These are phyloP conservation scores for Petasospora fabianii DNA, from an alignment of 1,139 yeast species.

Conservation along the genomic window DNA sequence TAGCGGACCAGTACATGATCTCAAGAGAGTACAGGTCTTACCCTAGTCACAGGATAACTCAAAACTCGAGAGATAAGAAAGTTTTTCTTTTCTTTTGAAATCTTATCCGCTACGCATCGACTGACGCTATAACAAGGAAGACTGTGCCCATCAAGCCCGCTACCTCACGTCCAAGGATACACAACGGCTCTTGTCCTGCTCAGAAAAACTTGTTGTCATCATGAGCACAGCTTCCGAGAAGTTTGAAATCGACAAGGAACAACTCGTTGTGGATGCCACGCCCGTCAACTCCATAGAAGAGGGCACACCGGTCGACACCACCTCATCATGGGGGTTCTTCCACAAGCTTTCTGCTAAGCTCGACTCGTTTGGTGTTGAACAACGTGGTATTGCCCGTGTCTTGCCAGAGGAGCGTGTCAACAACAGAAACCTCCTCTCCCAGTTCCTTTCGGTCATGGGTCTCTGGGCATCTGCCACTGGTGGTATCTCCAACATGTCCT, in stretches of 20 bases:
- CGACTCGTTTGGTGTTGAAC: constrained; percentile 61
- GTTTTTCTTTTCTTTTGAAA: no score
- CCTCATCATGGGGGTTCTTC: constrained; percentile 1
- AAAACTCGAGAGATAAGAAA: no score
- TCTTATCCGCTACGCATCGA: no score
- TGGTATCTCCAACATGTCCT: constrained; percentile 80
- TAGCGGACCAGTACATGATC: not conserved
- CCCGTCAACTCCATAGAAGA: constrained; percentile 1
- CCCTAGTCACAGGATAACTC: no score
- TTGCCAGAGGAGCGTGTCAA: constrained; percentile 63
- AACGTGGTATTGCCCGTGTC: constrained; percentile 78
- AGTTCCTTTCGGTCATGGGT: constrained; percentile 60
- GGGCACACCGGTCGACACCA: not conserved
- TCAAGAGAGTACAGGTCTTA: not conserved
- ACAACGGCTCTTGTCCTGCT: no score
- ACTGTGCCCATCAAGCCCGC: no score
- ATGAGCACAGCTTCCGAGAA: not conserved
- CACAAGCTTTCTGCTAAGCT: constrained; percentile 31
- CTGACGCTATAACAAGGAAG: no score
- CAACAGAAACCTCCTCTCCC: constrained; percentile 31
- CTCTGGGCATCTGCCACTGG: constrained; percentile 85
- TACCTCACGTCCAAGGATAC: no score
- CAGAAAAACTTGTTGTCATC: not conserved
- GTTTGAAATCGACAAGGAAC: constrained; percentile 9
- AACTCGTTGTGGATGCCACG: constrained; percentile 5